Percentiles rank a stretch among this genome's conserved stretches.
phyloP scores from a whole-genome alignment of 306 rosid genomes.

The Acmispon strigosus region DNA sequence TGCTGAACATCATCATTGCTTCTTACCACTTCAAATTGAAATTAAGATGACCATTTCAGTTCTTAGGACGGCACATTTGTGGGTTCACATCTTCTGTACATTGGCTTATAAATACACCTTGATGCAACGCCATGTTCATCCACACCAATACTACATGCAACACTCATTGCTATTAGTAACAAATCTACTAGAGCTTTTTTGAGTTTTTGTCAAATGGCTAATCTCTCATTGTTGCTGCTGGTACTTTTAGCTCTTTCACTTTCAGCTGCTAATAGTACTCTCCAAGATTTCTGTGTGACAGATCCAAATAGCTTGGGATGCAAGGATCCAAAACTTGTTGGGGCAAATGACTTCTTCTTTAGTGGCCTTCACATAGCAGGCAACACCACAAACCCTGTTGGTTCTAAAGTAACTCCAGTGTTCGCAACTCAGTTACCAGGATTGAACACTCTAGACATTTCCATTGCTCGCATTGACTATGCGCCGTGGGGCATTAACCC shows the following conservation, averaged over 20 bases:
- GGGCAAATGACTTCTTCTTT: constrained; percentile 21
- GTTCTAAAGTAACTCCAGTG: constrained; percentile 31
- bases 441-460: constrained; percentile 21
- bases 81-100: neutral
- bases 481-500: constrained; percentile 41
- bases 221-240: constrained; percentile 3
- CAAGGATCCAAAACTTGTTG: constrained; percentile 36
- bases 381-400: constrained; percentile 23
- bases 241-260: constrained; percentile 19
- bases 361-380: constrained; percentile 31
- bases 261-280: constrained; percentile 16
- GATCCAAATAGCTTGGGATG: constrained; percentile 21
- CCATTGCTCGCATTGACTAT: constrained; percentile 27
- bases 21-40: constrained; percentile 10
- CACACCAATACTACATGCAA: neutral
- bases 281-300: constrained; percentile 43
- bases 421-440: constrained; percentile 29
- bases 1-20: neutral
- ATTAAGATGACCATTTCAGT: constrained; percentile 20
- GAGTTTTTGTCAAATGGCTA: constrained; percentile 27
- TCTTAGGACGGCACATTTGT: constrained; percentile 12
- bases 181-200: neutral
- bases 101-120: constrained; percentile 10
- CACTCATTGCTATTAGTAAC: too few relatives aligned
- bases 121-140: constrained; percentile 8